Base-by-base conservation (phyloP, 1,139 yeast species). In the Candida sp. region DNA sequence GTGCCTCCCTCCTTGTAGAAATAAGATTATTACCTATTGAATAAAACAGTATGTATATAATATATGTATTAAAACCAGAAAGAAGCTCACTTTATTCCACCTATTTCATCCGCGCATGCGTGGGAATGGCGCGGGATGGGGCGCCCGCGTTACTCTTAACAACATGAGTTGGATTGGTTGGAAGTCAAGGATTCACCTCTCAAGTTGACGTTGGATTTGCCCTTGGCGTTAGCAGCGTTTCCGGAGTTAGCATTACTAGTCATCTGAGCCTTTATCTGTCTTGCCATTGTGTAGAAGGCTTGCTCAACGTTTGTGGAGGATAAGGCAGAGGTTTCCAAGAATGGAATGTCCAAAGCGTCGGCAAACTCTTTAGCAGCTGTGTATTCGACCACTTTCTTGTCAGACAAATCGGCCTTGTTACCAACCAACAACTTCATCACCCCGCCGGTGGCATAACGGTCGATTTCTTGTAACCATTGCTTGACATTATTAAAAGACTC, bases 381-480 rank as follows among this genome's bases (percentile, higher is more conserved):
- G 73, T 90, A 92, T 68, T 96, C 98, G 51, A 94, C 99, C 50
- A 91, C 94, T 78, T 93, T 90, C 80, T 93, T 91, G 67, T 93
- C 98, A 46, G 90, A 81, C 70, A 94, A 81, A 75, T 94, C 99
- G 55, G 97, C 93, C 80, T 94, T 94, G 80, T 94, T 94, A 64
- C 99, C 99, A 46, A 94, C 98, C 60, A 94, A 81, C 69, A 94
- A 80, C 78, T 94, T 94, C 87, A 91, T 89, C 47, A 94, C 99
- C 42, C 98, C 97, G 57, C 96, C 96, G 26, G 98, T 93, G 53
- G 98, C 99, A 73, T 93, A 94, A 66, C 98, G 88, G 75, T 94
- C 99, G 66, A 94, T 94, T 73, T 94, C 99, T 76, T 93, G 98
- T 72, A 94, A 82, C 99, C 99, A 94, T 75, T 92, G 97, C 77